A percentile compares a stretch with the other conserved stretches of the same genome.
Evolutionary conservation across 2,329 filamentous ascomycete species (phyloP).

Genomic region (Pseudopyricularia javanii): DNA sequence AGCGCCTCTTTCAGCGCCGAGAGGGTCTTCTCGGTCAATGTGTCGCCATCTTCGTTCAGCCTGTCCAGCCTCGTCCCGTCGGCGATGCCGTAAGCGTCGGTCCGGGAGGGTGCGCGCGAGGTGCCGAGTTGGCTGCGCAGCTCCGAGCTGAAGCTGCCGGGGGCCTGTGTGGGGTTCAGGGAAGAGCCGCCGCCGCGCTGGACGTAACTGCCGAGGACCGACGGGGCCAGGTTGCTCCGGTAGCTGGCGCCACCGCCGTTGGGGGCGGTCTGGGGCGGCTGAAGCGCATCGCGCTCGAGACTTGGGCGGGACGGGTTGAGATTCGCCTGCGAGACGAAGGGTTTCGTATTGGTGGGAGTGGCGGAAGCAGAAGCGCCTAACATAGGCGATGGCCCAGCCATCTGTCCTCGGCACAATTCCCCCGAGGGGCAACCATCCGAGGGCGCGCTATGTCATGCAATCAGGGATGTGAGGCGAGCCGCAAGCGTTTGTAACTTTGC

Average conservation of each 20-base stretch:
- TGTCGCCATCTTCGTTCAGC: slow-evolving; percentile 47
- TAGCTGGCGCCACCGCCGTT: slow-evolving; percentile 22
- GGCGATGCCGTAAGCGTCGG: slow-evolving; percentile 23
- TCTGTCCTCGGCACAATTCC: slow-evolving; percentile 15
- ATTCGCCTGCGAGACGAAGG: slow-evolving; percentile 24
- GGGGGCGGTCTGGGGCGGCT: slow-evolving; percentile 31
- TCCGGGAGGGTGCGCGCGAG: slow-evolving; percentile 50
- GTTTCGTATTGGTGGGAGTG: slow-evolving; percentile 36
- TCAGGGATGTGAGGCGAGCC: not conserved
- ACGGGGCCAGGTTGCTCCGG: slow-evolving; percentile 35
- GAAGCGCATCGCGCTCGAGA: slow-evolving; percentile 41
- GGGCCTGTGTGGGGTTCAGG: slow-evolving; percentile 56
- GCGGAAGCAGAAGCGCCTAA: slow-evolving; percentile 40
- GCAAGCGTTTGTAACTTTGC: not conserved
- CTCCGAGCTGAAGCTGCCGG: slow-evolving; percentile 84
- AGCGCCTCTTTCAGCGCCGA: slow-evolving; percentile 69
- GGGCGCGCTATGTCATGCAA: not conserved
- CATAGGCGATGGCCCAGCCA: slow-evolving; percentile 28
- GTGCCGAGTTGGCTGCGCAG: slow-evolving; percentile 60
- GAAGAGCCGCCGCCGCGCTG: slow-evolving; percentile 52
- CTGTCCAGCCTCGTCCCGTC: slow-evolving; percentile 30
- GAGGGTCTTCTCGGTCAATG: slow-evolving; percentile 57
- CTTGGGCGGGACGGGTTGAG: slow-evolving; percentile 27
- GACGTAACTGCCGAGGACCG: slow-evolving; percentile 44
- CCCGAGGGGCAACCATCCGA: slow-evolving; percentile 3